These are phyloP conservation scores for Rhodotorula sphaerocarpa DNA, from an alignment of 768 basidiomycete species.

Conservation along the genomic window DNA sequence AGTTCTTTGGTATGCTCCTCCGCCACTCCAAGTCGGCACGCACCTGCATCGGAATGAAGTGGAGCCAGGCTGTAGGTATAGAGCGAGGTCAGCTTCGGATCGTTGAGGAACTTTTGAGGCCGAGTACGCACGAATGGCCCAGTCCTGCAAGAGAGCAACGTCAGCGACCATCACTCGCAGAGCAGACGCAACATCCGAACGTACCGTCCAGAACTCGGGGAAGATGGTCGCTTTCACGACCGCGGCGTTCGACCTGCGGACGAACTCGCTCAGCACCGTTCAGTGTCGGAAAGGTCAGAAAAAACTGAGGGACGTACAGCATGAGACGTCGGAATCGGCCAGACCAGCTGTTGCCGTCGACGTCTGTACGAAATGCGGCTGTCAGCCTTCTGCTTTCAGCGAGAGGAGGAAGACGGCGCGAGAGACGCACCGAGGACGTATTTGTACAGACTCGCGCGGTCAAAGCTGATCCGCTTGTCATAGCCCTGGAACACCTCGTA, in stretches of 20 bases:
- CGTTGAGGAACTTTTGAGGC: too few species aligned
- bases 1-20: too few species aligned
- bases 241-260: conserved; percentile 25
- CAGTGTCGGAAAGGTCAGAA: too few species aligned
- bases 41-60: conserved; percentile 39
- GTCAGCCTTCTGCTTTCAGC: too few species aligned
- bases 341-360: conserved; percentile 38
- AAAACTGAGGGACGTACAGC: conserved; percentile 8
- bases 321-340: conserved; percentile 37
- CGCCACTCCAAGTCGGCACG: too few species aligned
- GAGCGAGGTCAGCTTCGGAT: not conserved
- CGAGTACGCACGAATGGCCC: conserved; percentile 31
- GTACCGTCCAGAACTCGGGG: conserved; percentile 37
- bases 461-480: conserved; percentile 35
- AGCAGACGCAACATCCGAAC: not conserved
- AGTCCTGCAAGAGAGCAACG: conserved; percentile 17
- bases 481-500: conserved; percentile 35
- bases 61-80: conserved; percentile 32
- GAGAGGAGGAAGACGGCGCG: not conserved
- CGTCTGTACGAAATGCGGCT: not conserved
- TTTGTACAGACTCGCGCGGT: conserved; percentile 35
- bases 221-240: conserved; percentile 38
- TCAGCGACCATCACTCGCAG: not conserved
- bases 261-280: not conserved
- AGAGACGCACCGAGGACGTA: conserved; percentile 32